phyloP scores from a whole-genome alignment of 441 rosid species.

The Euphorbia corollata region DNA sequence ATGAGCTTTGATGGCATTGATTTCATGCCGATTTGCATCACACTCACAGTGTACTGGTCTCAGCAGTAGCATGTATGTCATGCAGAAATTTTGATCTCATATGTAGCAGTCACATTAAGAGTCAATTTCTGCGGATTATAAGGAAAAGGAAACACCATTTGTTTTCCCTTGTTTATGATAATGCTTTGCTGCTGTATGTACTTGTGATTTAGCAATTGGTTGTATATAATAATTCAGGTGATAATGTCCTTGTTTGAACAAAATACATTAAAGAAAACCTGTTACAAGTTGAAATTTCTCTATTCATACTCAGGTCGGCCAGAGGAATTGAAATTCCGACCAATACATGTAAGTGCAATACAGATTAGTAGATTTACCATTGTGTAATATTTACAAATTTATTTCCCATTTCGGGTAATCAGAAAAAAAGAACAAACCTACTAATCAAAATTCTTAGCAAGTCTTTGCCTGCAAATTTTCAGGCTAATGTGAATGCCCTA shows the following conservation, averaged over 20 bases:
- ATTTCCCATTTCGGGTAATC: background rate
- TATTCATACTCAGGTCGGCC: background rate
- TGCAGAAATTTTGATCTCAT: constrained; percentile 24
- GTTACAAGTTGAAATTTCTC: background rate
- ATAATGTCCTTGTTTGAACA: background rate
- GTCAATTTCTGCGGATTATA: constrained; percentile 6
- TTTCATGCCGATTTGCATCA: background rate
- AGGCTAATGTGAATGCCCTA: constrained; percentile 12
- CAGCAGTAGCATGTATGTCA: constrained; percentile 17
- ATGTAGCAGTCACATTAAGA: background rate
- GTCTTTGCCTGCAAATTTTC: constrained; percentile 9
- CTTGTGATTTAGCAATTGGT: constrained; percentile 10
- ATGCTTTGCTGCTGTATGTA: background rate
- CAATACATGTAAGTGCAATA: too few species aligned
- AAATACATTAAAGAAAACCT: too few species aligned
- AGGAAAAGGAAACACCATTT: constrained; percentile 1
- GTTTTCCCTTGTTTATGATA: background rate
- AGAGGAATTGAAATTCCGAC: too few species aligned
- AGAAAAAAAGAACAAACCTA: background rate
- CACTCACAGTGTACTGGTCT: constrained; percentile 1
- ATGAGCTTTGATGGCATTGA: background rate
- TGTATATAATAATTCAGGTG: constrained; percentile 14
- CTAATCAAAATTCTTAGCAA: background rate
- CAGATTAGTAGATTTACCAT: background rate
- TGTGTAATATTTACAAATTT: background rate